These are phyloP conservation scores for Akebia trifoliata DNA, from an alignment of 164 flowering plant genomes.

Conservation along the genomic window DNA sequence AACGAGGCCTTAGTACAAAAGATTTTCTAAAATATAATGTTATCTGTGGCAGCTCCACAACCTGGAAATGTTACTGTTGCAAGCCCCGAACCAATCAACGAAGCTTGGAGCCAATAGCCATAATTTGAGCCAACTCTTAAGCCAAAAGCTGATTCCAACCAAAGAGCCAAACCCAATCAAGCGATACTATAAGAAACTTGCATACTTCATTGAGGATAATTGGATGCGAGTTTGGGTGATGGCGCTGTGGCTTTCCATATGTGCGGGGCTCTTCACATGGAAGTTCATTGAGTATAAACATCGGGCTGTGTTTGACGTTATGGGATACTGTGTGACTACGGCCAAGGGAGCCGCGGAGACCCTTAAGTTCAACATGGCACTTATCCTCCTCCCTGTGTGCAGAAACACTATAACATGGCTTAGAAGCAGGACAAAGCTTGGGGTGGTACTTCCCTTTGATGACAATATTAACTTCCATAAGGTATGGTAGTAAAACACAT, in stretches of 20 bases:
- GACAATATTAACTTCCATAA: slow-evolving; percentile 82
- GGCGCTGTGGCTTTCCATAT: slow-evolving; percentile 45
- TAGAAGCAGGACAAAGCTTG: slow-evolving; percentile 49
- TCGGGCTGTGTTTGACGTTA: slow-evolving; percentile 50
- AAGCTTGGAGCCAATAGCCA: too few relatives aligned
- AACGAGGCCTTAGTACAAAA: not conserved
- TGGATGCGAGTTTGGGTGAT: slow-evolving; percentile 73
- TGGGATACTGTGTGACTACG: slow-evolving; percentile 63
- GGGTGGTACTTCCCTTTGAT: slow-evolving; percentile 54
- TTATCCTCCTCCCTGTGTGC: slow-evolving; percentile 63
- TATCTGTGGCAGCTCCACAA: slow-evolving; percentile 30
- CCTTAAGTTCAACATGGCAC: slow-evolving; percentile 70
- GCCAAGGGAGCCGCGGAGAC: slow-evolving; percentile 82
- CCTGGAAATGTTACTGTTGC: slow-evolving; percentile 52
- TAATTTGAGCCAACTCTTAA: slow-evolving; percentile 40
- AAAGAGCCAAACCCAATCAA: slow-evolving; percentile 41
- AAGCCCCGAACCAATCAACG: too few relatives aligned
- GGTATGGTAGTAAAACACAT: slow-evolving; percentile 23
- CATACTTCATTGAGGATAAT: slow-evolving; percentile 54
- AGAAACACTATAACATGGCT: slow-evolving; percentile 73
- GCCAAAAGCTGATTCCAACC: slow-evolving; percentile 46
- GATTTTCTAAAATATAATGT: not conserved
- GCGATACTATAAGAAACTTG: slow-evolving; percentile 15
- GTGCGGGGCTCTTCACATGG: slow-evolving; percentile 58
- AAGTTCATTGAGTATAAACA: slow-evolving; percentile 59